Evolutionary conservation across 2,329 filamentous ascomycete species (phyloP).

Genomic region (Microthyrium microscopicum): DNA sequence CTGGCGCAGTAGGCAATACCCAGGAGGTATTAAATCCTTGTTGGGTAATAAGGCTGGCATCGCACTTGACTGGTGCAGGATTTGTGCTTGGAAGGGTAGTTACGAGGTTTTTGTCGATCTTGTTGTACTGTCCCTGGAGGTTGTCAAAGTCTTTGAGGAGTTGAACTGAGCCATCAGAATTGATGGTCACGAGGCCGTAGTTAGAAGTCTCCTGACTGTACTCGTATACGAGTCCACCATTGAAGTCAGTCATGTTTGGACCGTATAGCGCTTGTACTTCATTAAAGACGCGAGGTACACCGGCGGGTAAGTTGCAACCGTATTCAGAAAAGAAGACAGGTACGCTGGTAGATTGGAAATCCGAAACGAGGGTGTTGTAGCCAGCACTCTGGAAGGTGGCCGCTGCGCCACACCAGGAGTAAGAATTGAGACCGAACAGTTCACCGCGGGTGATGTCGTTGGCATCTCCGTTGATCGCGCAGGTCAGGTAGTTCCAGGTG

Average conservation of each 20-base stretch:
- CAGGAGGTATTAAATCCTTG: constrained; percentile 61
- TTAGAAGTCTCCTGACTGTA: constrained; percentile 54
- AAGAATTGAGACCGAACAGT: constrained; percentile 62
- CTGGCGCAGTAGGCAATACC: constrained; percentile 52
- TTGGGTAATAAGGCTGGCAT: constrained; percentile 45
- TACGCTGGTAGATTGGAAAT: constrained; percentile 30
- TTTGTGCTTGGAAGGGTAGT: constrained; percentile 42
- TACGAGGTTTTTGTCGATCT: constrained; percentile 54
- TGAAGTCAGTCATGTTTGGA: constrained; percentile 52
- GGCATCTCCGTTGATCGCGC: constrained; percentile 23
- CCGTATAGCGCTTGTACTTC: constrained; percentile 61
- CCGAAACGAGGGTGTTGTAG: constrained; percentile 45
- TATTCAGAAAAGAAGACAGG: constrained; percentile 63
- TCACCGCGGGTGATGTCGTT: constrained; percentile 49
- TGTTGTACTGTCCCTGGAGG: constrained; percentile 57
- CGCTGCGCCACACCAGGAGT: constrained; percentile 55
- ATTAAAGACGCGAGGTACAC: constrained; percentile 51
- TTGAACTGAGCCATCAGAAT: constrained; percentile 25
- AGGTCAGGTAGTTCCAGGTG: constrained; percentile 61
- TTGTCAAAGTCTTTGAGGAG: constrained; percentile 40
- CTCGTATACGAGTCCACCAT: constrained; percentile 68
- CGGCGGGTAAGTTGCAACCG: constrained; percentile 53
- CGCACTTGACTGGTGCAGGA: constrained; percentile 47
- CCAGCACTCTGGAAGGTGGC: constrained; percentile 46
- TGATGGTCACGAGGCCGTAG: constrained; percentile 31